phyloP scores from a whole-genome alignment of 805 yeast genomes.

The Candida chauliodis region DNA sequence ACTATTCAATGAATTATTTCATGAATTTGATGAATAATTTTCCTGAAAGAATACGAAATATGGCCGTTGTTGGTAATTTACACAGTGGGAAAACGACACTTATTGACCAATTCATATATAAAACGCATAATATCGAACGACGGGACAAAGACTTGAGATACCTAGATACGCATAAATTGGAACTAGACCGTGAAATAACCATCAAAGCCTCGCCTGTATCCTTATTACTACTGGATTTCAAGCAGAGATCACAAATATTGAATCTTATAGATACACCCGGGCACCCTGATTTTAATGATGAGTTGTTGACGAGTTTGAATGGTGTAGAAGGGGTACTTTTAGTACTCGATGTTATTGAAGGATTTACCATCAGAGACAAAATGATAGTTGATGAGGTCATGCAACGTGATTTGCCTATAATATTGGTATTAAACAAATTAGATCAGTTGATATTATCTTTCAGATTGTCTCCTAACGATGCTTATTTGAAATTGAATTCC shows the following conservation, averaged over 20 bases:
- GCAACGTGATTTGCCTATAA: conserved; percentile 47
- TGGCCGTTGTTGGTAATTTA: conserved; percentile 75
- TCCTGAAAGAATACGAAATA: conserved; percentile 68
- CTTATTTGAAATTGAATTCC: conserved; percentile 63
- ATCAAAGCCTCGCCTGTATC: conserved; percentile 62
- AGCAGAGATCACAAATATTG: conserved; percentile 49
- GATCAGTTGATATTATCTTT: conserved; percentile 84
- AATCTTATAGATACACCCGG: conserved; percentile 90
- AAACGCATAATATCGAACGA: conserved; percentile 52
- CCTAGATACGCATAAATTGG: conserved; percentile 70
- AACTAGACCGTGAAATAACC: conserved; percentile 66
- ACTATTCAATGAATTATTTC: conserved; percentile 64
- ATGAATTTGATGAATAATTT: conserved; percentile 37
- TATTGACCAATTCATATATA: conserved; percentile 60
- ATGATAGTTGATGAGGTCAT: conserved; percentile 51
- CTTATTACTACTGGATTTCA: conserved; percentile 50
- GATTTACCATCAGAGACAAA: conserved; percentile 57
- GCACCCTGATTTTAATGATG: conserved; percentile 80
- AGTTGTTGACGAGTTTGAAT: conserved; percentile 53
- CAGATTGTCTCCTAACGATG: conserved; percentile 67
- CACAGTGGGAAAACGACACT: conserved; percentile 86
- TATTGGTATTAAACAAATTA: conserved; percentile 70
- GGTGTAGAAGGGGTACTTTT: conserved; percentile 64
- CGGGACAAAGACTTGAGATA: conserved; percentile 53
- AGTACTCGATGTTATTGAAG: conserved; percentile 85